Conservation (phyloP, 306 rosid species). For the Vachellia collinsii region DNA sequence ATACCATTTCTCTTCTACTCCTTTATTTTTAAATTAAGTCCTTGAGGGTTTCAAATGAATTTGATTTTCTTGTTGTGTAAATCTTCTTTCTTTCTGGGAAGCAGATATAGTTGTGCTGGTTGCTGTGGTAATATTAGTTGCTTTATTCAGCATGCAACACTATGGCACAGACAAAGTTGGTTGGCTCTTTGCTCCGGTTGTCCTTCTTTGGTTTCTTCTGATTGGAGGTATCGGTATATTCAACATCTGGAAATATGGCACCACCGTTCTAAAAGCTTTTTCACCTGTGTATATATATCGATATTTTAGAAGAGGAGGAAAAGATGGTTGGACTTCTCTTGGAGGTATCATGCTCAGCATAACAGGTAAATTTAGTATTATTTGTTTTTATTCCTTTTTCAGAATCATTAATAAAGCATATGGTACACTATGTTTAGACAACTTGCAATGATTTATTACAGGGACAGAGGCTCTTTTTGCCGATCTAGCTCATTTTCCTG, state of each 20-base stretch:
- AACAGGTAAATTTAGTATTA: slow-evolving; percentile 64
- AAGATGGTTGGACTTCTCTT: slow-evolving; percentile 83
- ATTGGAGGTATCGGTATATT: slow-evolving; percentile 91
- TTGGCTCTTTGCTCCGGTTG: slow-evolving; percentile 98
- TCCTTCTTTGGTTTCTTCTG: slow-evolving; percentile 88
- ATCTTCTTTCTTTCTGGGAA: slow-evolving; percentile 15
- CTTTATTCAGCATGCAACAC: slow-evolving; percentile 91
- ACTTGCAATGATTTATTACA: slow-evolving; percentile 51
- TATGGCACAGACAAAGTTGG: slow-evolving; percentile 94
- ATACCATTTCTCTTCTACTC: slow-evolving; percentile 38
- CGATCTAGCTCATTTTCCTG: slow-evolving; percentile 88
- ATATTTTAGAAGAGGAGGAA: slow-evolving; percentile 67
- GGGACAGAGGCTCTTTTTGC: slow-evolving; percentile 99
- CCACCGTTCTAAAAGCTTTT: slow-evolving; percentile 75
- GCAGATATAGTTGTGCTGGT: slow-evolving; percentile 84
- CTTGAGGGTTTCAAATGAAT: slow-evolving; percentile 2
- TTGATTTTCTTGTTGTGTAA: slow-evolving; percentile 31
- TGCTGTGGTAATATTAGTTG: slow-evolving; percentile 81
- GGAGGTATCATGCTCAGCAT: slow-evolving; percentile 97
- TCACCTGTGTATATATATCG: slow-evolving; percentile 77
- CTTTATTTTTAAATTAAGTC: slow-evolving; percentile 6
- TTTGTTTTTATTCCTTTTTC: slow-evolving; percentile 30
- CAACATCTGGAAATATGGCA: slow-evolving; percentile 75
- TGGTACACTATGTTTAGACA: slow-evolving; percentile 28
- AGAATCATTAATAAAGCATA: slow-evolving; percentile 9